A percentile compares a stretch with the other conserved stretches of the same genome.
Conservation (phyloP, 148 eudicot genomes). For the Chenopodium formosanum region DNA sequence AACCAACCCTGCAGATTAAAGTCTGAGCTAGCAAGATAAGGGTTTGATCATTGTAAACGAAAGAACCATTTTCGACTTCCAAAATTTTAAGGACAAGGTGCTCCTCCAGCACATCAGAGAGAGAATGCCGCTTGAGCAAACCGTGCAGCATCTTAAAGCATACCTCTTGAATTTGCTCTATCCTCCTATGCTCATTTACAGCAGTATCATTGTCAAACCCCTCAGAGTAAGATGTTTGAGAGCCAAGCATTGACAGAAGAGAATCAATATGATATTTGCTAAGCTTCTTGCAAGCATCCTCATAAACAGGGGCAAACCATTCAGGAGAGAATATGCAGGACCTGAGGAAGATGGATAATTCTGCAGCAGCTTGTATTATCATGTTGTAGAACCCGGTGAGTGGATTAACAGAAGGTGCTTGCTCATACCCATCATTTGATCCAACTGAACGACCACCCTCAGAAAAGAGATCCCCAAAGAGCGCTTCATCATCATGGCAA, state of each 20-base stretch:
- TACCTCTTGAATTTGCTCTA: slow-evolving; percentile 55
- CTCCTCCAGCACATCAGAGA: slow-evolving; percentile 69
- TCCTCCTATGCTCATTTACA: slow-evolving; percentile 52
- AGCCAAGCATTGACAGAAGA: slow-evolving; percentile 62
- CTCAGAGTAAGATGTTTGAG: slow-evolving; percentile 51
- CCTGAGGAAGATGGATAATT: slow-evolving; percentile 61
- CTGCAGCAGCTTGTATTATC: slow-evolving; percentile 75
- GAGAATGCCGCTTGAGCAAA: slow-evolving; percentile 50
- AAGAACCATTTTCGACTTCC: slow-evolving; percentile 65
- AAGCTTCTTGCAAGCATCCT: slow-evolving; percentile 63
- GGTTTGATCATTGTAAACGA: slow-evolving; percentile 70
- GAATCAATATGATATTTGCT: slow-evolving; percentile 55
- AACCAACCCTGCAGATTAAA: slow-evolving; percentile 59
- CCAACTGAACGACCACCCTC: slow-evolving; percentile 94
- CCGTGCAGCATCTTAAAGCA: slow-evolving; percentile 80
- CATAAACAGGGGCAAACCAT: slow-evolving; percentile 59
- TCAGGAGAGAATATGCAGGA: slow-evolving; percentile 63
- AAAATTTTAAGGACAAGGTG: slow-evolving; percentile 63
- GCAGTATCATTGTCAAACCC: slow-evolving; percentile 48
- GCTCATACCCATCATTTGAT: slow-evolving; percentile 81
- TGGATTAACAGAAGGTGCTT: slow-evolving; percentile 54
- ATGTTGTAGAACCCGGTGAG: slow-evolving; percentile 49
- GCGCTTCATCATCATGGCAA: slow-evolving; percentile 95
- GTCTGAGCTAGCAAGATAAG: slow-evolving; percentile 76
- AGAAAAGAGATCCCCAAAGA: slow-evolving; percentile 95